Conservation (phyloP, 1,284 basidiomycete genomes). For the Takashimella tepidaria region DNA sequence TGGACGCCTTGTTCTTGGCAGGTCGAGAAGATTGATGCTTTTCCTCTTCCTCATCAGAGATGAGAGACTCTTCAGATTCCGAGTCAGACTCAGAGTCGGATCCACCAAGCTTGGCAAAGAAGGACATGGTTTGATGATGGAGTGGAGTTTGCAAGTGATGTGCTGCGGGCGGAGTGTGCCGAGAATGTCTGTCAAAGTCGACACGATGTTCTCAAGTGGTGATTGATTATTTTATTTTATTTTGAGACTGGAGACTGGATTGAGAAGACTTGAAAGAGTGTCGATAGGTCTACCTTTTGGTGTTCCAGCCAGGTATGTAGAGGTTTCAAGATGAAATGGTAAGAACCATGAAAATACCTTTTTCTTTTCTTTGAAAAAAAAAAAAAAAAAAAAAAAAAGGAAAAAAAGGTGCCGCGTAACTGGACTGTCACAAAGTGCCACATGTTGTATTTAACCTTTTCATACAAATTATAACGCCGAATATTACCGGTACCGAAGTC, state of each 20-base stretch:
- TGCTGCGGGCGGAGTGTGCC: not conserved
- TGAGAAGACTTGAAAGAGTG: no score
- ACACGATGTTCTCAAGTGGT: not conserved
- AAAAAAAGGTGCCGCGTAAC: not conserved
- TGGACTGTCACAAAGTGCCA: no score
- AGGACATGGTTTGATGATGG: conserved; percentile 11
- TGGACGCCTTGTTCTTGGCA: conserved; percentile 15
- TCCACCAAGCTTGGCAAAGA: conserved; percentile 39
- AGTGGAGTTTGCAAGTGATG: not conserved
- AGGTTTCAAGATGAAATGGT: not conserved
- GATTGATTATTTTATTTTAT: not conserved
- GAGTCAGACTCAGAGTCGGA: conserved; percentile 31
- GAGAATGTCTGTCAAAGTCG: not conserved
- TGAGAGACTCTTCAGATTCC: conserved; percentile 33
- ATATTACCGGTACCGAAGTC: no score
- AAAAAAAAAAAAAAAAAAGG: not conserved
- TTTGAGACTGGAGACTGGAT: not conserved
- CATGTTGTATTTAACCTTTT: no score
- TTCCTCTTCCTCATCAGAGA: conserved; percentile 36
- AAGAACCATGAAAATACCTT: not conserved
- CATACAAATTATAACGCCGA: no score
- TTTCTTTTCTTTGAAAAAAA: no score
- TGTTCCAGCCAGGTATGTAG: no score
- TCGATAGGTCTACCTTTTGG: no score
- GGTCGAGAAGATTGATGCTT: conserved; percentile 15